Base-by-base conservation (phyloP, 2,329 filamentous ascomycete genomes). In the Sporothrix mexicana region DNA sequence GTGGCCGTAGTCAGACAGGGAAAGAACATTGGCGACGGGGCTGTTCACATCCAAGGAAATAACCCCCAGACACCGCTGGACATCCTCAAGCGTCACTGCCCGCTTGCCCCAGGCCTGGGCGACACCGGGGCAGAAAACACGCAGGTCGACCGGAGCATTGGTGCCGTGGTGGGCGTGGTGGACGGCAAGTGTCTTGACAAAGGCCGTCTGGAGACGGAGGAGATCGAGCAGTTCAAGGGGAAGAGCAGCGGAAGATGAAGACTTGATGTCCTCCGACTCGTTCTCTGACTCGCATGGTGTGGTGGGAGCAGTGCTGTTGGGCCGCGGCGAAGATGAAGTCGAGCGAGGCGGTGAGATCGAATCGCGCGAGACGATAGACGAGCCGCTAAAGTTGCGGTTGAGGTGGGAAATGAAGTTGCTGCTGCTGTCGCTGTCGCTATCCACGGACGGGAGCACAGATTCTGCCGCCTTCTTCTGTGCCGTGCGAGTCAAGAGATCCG, bases 71-170 rank as follows among this genome's bases (percentile, higher is more conserved):
- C 91, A 88, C 74, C 88, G 85, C 74, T 89, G 88, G 66, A 94
- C 83, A 77, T 95, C 92, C 55, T 89, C 87, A 0, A 87, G 81
- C 0, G 85, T 87, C 17, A 94, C 91, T 72, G 85, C 85, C 45
- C 91, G 86, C 82, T 92, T 93, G 73, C 91, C 91, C 92, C 92
- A 95, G 51, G 90, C 84, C 75, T 89, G 87, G 13, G 91, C 88
- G 55, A 93, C 84, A 72, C 89, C 86, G 10, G 88, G 88, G 47
- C 87, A 85, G 49, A 94, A 72, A 43, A 85, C 82, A 49, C 85
- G 84, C 61, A 94, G 80, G 77, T 93, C 91, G 30, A 90, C 87
- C 0, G 92, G 90, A 0, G 88, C 84, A 64, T 85, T 83, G 43
- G 83, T 82, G 73, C 91, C 90, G 79, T 91, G 89, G 80, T 95